These are phyloP conservation scores for Logfia minima DNA, from an alignment of 129 eudicot species.

Conservation along the genomic window DNA sequence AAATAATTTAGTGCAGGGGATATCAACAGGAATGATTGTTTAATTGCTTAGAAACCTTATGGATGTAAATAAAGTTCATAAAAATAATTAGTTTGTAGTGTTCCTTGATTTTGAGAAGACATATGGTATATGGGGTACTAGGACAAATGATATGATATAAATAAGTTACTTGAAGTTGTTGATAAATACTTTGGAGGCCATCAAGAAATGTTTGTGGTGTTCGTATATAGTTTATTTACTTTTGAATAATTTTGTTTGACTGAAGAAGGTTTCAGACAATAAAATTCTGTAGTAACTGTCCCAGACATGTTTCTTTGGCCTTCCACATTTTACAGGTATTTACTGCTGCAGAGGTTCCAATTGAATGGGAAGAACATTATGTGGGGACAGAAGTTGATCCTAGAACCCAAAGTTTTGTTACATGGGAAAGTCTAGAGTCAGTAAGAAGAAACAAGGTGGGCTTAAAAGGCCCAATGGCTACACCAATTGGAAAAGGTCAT, in stretches of 20 bases:
- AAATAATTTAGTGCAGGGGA: background rate
- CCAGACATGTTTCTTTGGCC: background rate
- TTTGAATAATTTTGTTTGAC: constrained; percentile 77
- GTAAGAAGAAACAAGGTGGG: constrained; percentile 84
- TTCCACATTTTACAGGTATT: constrained; percentile 52
- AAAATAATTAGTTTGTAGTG: background rate
- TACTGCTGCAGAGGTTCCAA: constrained; percentile 78
- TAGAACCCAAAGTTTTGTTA: constrained; percentile 89
- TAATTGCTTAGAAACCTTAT: background rate
- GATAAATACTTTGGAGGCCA: background rate
- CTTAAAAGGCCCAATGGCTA: constrained; percentile 97
- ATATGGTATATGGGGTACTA: background rate
- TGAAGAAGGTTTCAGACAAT: background rate
- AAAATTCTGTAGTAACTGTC: background rate
- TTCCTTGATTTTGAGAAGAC: background rate
- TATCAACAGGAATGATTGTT: background rate
- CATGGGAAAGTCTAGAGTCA: constrained; percentile 98
- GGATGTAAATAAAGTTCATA: background rate
- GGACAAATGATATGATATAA: background rate
- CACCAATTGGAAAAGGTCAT: constrained; percentile 97
- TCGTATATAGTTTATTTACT: background rate
- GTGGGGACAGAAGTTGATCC: constrained; percentile 91
- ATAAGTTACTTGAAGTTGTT: background rate
- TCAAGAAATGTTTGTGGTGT: background rate
- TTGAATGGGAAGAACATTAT: constrained; percentile 97